Conservation (phyloP, 768 basidiomycete genomes). For the Trametes meyenii region DNA sequence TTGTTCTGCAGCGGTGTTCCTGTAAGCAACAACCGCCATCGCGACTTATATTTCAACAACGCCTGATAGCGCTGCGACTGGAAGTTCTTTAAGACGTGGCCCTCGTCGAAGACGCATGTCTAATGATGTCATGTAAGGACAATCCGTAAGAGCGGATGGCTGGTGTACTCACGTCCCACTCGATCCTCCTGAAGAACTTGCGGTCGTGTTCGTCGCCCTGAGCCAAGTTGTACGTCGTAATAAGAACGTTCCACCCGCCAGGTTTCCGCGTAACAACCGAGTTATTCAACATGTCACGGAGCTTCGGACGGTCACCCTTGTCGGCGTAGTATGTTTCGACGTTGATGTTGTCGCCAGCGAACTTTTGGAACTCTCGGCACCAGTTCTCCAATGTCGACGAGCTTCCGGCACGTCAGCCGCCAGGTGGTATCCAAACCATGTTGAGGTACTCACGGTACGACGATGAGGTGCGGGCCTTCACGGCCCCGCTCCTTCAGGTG, state of each 20-base stretch:
- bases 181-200: conserved; percentile 88
- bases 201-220: conserved; percentile 86
- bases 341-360: conserved; percentile 75
- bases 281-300: conserved; percentile 73
- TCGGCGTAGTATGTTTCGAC: conserved; percentile 94
- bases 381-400: conserved; percentile 98
- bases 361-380: conserved; percentile 94
- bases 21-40: conserved; percentile 90
- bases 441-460: conserved; percentile 80
- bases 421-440: background rate
- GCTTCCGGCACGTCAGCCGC: conserved; percentile 42
- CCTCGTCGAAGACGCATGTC: conserved; percentile 96
- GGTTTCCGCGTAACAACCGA: conserved; percentile 52
- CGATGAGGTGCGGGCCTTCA: conserved; percentile 86
- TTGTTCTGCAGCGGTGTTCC: conserved; percentile 96
- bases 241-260: conserved; percentile 86
- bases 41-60: conserved; percentile 79
- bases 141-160: background rate
- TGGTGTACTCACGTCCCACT: conserved; percentile 79
- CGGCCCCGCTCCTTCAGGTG: conserved; percentile 79
- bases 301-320: conserved; percentile 78
- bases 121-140: conserved; percentile 34
- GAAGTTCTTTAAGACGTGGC: conserved; percentile 96
- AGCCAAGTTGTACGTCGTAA: conserved; percentile 96
- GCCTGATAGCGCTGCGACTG: conserved; percentile 96